phyloP scores from a whole-genome alignment of 2,329 filamentous ascomycete species.

The Verticillium nubilum region DNA sequence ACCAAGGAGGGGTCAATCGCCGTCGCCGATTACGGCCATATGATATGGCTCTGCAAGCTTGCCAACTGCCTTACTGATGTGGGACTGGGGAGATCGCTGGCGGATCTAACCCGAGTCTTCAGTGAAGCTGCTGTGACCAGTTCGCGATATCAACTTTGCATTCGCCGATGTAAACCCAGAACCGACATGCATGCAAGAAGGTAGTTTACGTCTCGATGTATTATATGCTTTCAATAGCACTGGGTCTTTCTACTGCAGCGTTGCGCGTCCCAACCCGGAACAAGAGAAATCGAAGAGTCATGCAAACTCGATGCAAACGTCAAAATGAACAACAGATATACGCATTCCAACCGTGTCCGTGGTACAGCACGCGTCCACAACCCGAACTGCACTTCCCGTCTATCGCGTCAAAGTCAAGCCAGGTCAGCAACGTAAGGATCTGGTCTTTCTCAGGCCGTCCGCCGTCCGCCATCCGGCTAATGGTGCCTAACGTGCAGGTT shows the following conservation, averaged over 20 bases:
- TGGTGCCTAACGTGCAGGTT: neutral
- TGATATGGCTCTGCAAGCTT: too few relatives aligned
- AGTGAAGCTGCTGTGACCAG: too few relatives aligned
- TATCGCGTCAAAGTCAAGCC: constrained; percentile 7
- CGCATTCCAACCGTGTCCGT: neutral
- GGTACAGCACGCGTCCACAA: neutral
- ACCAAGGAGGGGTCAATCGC: neutral
- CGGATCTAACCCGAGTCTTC: too few relatives aligned
- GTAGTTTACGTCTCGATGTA: neutral
- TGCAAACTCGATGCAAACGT: neutral
- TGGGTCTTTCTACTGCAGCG: neutral
- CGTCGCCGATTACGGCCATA: neutral
- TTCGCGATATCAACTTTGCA: too few relatives aligned
- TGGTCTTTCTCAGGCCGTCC: neutral
- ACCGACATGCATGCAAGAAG: neutral
- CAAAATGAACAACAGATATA: constrained; percentile 28
- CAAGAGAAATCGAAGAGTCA: constrained; percentile 6
- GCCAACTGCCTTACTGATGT: too few relatives aligned
- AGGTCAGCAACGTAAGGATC: neutral
- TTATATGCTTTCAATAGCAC: neutral
- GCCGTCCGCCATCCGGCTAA: neutral
- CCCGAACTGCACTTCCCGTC: constrained; percentile 12
- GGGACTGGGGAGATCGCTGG: too few relatives aligned
- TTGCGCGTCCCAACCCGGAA: neutral
- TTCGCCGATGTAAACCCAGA: neutral